Percentiles rank a stretch among this genome's conserved stretches.
Conservation (phyloP, 257 asterid genomes). For the Solanum pinnatisectum region DNA sequence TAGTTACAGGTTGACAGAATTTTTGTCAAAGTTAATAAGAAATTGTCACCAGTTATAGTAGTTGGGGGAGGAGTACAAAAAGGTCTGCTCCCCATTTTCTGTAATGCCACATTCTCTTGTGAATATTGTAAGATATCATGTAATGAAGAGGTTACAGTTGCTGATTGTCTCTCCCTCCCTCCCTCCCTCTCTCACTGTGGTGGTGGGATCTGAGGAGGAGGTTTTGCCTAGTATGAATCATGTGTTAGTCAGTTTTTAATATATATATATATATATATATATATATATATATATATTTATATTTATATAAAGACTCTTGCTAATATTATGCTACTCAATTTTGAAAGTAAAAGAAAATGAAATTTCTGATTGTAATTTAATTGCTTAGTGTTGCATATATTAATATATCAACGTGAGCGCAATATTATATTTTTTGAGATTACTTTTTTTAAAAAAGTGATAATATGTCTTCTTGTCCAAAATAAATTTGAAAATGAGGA, state of each 20-base stretch:
- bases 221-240: not conserved
- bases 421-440: too few species aligned
- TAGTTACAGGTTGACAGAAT: not conserved
- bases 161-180: not conserved
- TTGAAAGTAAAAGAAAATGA: not conserved
- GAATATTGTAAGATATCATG: slow-evolving; percentile 2
- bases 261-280: too few species aligned
- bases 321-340: not conserved
- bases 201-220: not conserved
- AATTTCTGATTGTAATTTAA: not conserved
- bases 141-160: not conserved
- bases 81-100: not conserved
- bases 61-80: not conserved
- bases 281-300: too few species aligned
- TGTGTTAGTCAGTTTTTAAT: too few species aligned
- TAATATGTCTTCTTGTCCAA: not conserved
- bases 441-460: too few species aligned
- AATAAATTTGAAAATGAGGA: too few species aligned
- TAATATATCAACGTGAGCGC: not conserved
- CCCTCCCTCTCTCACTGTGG: not conserved
- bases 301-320: not conserved
- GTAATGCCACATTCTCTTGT: not conserved
- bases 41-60: not conserved
- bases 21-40: not conserved
- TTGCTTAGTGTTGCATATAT: not conserved